Conservation (phyloP, 2,329 filamentous ascomycete species). For the Diaporthe eres region DNA sequence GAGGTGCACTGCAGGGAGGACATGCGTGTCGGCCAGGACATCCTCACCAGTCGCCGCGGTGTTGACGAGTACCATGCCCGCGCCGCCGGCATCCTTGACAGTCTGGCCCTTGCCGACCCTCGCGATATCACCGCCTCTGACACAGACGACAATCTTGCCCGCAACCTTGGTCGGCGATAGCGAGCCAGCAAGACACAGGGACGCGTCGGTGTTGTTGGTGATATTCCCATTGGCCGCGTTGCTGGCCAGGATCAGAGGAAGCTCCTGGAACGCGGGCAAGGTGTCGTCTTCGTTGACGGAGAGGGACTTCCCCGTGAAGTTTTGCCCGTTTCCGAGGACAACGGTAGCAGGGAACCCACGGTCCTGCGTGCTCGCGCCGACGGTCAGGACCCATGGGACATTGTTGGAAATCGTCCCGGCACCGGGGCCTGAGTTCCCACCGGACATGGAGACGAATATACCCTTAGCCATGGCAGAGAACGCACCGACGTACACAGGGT, state of each 20-base stretch:
- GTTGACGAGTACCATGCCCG: slow-evolving; percentile 27
- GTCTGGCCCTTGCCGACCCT: slow-evolving; percentile 1
- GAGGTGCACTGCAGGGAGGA: slow-evolving; percentile 21
- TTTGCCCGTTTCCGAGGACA: slow-evolving; percentile 1
- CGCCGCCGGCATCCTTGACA: slow-evolving; percentile 9
- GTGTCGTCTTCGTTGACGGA: slow-evolving; percentile 19
- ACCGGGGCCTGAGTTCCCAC: not conserved
- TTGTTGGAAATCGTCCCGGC: slow-evolving; percentile 14
- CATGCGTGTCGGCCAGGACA: not conserved
- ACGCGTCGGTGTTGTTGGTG: slow-evolving; percentile 7
- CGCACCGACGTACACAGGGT: not conserved
- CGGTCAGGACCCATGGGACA: slow-evolving; percentile 18
- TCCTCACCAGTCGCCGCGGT: not conserved
- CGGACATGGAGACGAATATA: slow-evolving; percentile 19
- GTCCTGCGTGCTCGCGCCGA: slow-evolving; percentile 22
- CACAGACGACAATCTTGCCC: slow-evolving; percentile 28
- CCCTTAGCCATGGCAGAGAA: slow-evolving; percentile 13
- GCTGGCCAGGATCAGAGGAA: not conserved
- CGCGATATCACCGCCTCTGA: not conserved
- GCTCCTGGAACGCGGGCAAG: not conserved
- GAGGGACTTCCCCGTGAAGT: slow-evolving; percentile 14
- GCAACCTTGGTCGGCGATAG: not conserved
- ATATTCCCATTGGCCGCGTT: not conserved
- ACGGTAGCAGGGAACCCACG: slow-evolving; percentile 1
- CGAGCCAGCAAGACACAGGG: not conserved